Percentiles rank a stretch among this genome's conserved stretches.
Evolutionary conservation across 2,329 filamentous ascomycete species (phyloP).

Genomic region (Atkinsonella texensis): DNA sequence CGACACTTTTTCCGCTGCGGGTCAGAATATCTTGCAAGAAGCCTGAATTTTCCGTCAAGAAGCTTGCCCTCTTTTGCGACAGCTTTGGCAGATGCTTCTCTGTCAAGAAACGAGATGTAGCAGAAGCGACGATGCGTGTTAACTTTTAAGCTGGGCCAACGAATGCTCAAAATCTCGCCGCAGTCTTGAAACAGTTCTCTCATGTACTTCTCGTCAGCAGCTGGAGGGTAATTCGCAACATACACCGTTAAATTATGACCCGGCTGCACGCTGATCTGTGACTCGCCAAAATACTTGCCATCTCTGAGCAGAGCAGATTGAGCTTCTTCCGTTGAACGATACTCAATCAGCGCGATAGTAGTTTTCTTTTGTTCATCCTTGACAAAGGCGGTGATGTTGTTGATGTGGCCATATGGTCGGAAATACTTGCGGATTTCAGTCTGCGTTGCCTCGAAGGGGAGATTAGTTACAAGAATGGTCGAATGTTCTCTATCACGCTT

Average conservation of each 20-base stretch:
- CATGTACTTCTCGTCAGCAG: slow-evolving; percentile 59
- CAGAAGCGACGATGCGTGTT: slow-evolving; percentile 87
- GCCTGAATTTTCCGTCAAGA: slow-evolving; percentile 54
- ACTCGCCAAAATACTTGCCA: slow-evolving; percentile 64
- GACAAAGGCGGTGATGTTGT: slow-evolving; percentile 55
- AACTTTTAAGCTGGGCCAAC: slow-evolving; percentile 83
- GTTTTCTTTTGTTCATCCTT: slow-evolving; percentile 48
- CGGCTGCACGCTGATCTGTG: slow-evolving; percentile 60
- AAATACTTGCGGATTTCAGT: slow-evolving; percentile 80
- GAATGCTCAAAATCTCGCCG: slow-evolving; percentile 73
- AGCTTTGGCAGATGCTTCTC: slow-evolving; percentile 57
- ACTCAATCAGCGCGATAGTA: slow-evolving; percentile 70
- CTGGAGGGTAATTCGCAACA: slow-evolving; percentile 78
- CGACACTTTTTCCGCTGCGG: slow-evolving; percentile 67
- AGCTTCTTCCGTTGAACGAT: slow-evolving; percentile 68
- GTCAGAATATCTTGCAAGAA: slow-evolving; percentile 75
- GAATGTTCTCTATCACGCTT: slow-evolving; percentile 88
- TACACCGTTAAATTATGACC: slow-evolving; percentile 74
- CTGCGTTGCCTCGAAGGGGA: slow-evolving; percentile 59
- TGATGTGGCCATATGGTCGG: slow-evolving; percentile 76
- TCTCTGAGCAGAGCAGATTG: slow-evolving; percentile 70
- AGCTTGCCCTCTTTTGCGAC: slow-evolving; percentile 59
- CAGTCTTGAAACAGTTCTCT: slow-evolving; percentile 58
- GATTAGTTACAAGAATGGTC: slow-evolving; percentile 66
- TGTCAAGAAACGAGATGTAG: slow-evolving; percentile 77